phyloP scores from a whole-genome alignment of 116 monocot species.

The Iris pallida region DNA sequence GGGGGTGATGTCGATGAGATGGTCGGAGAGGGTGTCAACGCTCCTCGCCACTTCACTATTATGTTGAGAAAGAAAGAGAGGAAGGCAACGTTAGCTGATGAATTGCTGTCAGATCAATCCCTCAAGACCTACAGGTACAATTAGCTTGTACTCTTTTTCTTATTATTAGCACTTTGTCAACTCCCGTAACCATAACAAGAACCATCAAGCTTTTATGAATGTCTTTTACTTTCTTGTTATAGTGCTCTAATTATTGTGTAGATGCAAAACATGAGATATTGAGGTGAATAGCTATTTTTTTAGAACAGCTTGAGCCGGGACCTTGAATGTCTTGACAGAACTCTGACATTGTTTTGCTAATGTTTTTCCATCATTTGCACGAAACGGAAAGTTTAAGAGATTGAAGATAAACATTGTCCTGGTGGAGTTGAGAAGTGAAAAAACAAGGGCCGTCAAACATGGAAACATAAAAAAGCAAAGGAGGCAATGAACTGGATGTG shows the following conservation, averaged over 20 bases:
- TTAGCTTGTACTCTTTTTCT: neutral
- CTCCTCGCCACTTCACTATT: constrained; percentile 60
- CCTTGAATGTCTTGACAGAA: too few species aligned
- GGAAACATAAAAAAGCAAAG: constrained; percentile 53
- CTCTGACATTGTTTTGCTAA: neutral
- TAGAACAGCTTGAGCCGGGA: too few species aligned
- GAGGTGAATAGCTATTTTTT: too few species aligned
- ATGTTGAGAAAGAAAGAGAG: constrained; percentile 84
- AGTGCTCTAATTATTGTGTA: too few species aligned
- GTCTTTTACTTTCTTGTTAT: too few species aligned
- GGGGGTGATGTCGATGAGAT: too few species aligned
- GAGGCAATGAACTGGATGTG: constrained; percentile 12
- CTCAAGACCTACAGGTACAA: constrained; percentile 68
- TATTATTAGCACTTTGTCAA: neutral
- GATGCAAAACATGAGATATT: too few species aligned
- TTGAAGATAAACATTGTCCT: constrained; percentile 37
- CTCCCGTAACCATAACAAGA: too few species aligned
- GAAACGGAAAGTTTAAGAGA: constrained; percentile 67
- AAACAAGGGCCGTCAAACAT: constrained; percentile 53
- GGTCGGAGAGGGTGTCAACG: too few species aligned
- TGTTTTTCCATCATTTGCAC: constrained; percentile 17
- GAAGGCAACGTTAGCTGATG: constrained; percentile 74
- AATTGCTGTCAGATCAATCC: constrained; percentile 54
- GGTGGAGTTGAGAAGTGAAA: constrained; percentile 66
- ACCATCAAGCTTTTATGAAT: too few species aligned